Base-by-base conservation (phyloP, 164 flowering plant genomes). In the Magnolia officinalis region DNA sequence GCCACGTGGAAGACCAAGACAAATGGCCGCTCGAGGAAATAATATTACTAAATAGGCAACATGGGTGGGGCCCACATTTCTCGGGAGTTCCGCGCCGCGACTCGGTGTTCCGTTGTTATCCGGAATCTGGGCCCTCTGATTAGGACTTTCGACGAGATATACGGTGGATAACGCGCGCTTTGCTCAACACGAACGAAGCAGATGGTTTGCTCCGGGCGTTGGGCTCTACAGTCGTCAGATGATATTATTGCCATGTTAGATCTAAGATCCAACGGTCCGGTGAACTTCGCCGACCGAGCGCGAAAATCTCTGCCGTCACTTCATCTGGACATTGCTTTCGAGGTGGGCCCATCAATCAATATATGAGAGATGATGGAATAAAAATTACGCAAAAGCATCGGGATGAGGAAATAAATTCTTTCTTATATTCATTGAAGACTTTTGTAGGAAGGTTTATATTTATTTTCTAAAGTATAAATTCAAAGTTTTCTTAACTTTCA, bases 41-140 rank as follows among this genome's bases (percentile, higher is more conserved):
- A 82, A 83, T 37, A 83, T 37, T 78, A 78, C 65, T 72, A 78
- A 82, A 78, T 77, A 73, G 85, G 82, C 79, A 80, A 78, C 79
- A 70, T 37, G 6, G 20, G 58, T 26, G 80, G 70, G 89, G 89
- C 85, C 0, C 88, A 88, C 85, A 81, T 73, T 2, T 72, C 86
- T 86, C 87, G 90, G 86, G 83, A 84, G 83, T 87, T 84, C 88
- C 91, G 86, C 80, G 86, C 83, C 84, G 88, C 76, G 87, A 78
- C 86, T 80, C 77, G 81, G 45, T 5, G 74, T 70, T 81, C 58
- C 78, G 31, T 74, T 78, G 45, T 37, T 37, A 37, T 37, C 45
- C 45, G 6, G 45, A 23, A 23, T 20, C 68, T 2, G 11, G 9
- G 16, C 68, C 68, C 29, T 65, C 37, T 14, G 68, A 8, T 65